Evolutionary conservation across 805 yeast species (phyloP).

Genomic region (Candida tallmaniae): DNA sequence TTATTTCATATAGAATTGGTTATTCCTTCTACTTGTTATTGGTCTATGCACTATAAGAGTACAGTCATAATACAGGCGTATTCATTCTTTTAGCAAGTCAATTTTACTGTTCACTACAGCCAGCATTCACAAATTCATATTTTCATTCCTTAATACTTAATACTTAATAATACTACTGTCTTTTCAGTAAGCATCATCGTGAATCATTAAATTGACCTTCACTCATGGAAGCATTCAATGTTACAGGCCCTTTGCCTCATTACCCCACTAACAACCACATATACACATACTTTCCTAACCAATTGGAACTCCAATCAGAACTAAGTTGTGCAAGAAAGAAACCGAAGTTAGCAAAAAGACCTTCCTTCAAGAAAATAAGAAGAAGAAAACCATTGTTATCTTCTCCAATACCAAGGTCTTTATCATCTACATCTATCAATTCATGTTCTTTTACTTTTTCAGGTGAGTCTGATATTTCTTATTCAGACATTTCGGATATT

Average conservation of each 20-base stretch:
- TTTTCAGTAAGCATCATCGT: no score
- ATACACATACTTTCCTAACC: conserved; percentile 18
- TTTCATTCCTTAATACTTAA: not conserved
- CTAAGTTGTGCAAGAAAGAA: conserved; percentile 9
- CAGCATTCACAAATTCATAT: no score
- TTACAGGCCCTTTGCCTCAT: conserved; percentile 24
- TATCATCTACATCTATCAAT: not conserved
- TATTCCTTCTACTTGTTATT: no score
- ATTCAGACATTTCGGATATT: conserved; percentile 4
- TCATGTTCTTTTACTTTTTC: conserved; percentile 1
- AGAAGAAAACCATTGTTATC: not conserved
- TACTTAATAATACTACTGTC: not conserved
- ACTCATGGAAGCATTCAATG: conserved; percentile 6
- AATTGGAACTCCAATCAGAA: conserved; percentile 5
- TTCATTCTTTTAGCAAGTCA: no score
- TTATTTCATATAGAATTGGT: no score
- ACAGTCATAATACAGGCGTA: no score
- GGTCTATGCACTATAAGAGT: no score
- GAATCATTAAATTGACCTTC: not conserved
- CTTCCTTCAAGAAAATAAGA: conserved; percentile 1
- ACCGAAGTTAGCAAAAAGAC: conserved; percentile 11
- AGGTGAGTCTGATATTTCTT: not conserved
- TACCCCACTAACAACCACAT: conserved; percentile 17
- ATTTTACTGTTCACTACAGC: no score
- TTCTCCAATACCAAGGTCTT: conserved; percentile 4